Conservation (phyloP, 805 yeast genomes). For the Metahyphopichia silvanorum region DNA sequence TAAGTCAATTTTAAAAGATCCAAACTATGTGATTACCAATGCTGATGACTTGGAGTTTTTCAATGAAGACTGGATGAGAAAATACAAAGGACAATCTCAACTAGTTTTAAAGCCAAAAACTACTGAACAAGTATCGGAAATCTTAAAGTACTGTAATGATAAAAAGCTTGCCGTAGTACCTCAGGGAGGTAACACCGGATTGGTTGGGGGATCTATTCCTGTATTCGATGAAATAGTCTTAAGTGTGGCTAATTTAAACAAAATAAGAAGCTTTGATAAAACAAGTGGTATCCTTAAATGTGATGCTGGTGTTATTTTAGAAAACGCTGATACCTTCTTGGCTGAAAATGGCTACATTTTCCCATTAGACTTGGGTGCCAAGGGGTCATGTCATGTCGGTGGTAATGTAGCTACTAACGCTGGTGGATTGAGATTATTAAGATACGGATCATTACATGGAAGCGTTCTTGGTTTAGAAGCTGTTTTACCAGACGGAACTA, state of each 20-base stretch:
- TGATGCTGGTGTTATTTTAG: conserved; percentile 89
- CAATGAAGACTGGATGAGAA: conserved; percentile 94
- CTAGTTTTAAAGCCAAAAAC: conserved; percentile 80
- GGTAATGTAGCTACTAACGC: conserved; percentile 96
- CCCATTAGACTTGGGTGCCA: conserved; percentile 93
- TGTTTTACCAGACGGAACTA: conserved; percentile 86
- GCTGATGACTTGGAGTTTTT: conserved; percentile 62
- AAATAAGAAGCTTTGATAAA: conserved; percentile 75
- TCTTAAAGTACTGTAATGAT: conserved; percentile 78
- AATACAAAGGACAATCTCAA: conserved; percentile 83
- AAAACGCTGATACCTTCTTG: conserved; percentile 74
- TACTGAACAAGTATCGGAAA: conserved; percentile 71
- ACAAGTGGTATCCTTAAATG: conserved; percentile 82
- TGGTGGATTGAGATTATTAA: conserved; percentile 83
- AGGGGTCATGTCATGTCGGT: conserved; percentile 95
- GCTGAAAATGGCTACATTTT: conserved; percentile 84
- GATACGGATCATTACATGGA: conserved; percentile 93
- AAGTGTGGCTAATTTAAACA: conserved; percentile 67
- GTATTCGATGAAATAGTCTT: conserved; percentile 86
- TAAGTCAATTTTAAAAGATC: conserved; percentile 51
- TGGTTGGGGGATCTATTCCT: conserved; percentile 93
- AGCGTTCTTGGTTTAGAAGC: conserved; percentile 87
- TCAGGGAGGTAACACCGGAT: conserved; percentile 96
- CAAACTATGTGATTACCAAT: conserved; percentile 50
- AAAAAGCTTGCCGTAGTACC: conserved; percentile 82